Conservation (phyloP, 768 basidiomycete genomes). For the Clavulina sp. region DNA sequence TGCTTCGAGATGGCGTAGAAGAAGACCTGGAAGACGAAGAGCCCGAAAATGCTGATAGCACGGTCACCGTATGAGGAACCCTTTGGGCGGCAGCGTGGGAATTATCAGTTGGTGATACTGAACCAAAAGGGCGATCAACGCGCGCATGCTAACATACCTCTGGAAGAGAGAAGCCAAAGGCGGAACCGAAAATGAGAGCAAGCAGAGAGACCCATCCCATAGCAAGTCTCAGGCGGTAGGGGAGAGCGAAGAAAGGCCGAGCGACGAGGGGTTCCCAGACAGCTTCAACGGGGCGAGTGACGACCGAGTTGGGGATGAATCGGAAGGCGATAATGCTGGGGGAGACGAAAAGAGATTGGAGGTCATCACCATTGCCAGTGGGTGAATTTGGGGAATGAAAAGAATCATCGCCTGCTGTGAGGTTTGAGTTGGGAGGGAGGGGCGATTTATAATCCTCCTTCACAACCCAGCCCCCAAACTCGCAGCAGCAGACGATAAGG, state of each 20-base stretch:
- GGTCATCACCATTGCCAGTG: neutral
- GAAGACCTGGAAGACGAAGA: slow-evolving; percentile 59
- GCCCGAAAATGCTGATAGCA: slow-evolving; percentile 63
- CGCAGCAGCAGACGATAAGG: neutral
- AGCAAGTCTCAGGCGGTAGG: slow-evolving; percentile 33
- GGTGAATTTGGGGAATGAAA: too few relatives aligned
- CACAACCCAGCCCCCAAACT: neutral
- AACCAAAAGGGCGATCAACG: slow-evolving; percentile 1
- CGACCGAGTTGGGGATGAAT: slow-evolving; percentile 55
- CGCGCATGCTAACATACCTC: too few relatives aligned
- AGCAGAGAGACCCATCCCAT: slow-evolving; percentile 65
- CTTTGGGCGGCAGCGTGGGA: slow-evolving; percentile 17
- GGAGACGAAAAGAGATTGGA: slow-evolving; percentile 2
- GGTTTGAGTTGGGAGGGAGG: neutral
- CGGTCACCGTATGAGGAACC: slow-evolving; percentile 57
- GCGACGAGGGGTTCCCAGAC: slow-evolving; percentile 52
- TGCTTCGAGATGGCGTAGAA: slow-evolving; percentile 54
- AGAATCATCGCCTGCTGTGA: neutral
- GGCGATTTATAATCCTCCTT: neutral
- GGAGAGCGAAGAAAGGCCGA: slow-evolving; percentile 48
- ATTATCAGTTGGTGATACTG: neutral
- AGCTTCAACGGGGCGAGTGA: slow-evolving; percentile 52
- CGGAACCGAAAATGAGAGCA: slow-evolving; percentile 67
- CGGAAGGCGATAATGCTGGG: slow-evolving; percentile 57
- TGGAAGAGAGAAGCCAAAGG: slow-evolving; percentile 58